Percentiles rank a stretch among this genome's conserved stretches.
Evolutionary conservation across 352 stramenopile species (phyloP).

Genomic region (Pythium brassicae): DNA sequence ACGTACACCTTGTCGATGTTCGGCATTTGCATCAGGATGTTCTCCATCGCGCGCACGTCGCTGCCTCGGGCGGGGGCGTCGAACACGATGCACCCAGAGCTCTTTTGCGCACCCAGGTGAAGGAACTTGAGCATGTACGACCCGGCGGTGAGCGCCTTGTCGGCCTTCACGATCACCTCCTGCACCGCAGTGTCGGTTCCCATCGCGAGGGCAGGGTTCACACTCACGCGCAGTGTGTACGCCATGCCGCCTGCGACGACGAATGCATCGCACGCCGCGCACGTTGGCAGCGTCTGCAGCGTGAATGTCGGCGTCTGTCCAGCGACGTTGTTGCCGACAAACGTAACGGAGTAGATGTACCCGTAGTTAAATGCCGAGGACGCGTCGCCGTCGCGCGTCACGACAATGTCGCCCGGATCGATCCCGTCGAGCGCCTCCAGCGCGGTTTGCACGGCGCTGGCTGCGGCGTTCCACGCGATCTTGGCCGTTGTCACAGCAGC

Average conservation of each 20-base stretch:
- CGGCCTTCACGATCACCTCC: conserved; percentile 51
- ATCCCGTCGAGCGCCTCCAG: conserved; percentile 34
- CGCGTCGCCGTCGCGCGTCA: conserved; percentile 70
- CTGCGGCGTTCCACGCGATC: conserved; percentile 41
- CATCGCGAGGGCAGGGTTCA: conserved; percentile 52
- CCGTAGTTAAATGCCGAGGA: conserved; percentile 51
- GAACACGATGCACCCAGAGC: conserved; percentile 56
- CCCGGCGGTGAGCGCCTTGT: conserved; percentile 42
- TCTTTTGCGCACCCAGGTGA: conserved; percentile 26
- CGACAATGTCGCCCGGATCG: conserved; percentile 43
- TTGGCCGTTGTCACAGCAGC: conserved; percentile 11
- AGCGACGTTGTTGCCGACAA: conserved; percentile 65
- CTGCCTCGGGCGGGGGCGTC: conserved; percentile 37
- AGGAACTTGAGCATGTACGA: conserved; percentile 55
- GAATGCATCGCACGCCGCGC: conserved; percentile 31
- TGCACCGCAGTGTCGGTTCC: conserved; percentile 71
- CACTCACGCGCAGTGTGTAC: conserved; percentile 24
- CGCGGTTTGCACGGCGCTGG: conserved; percentile 23
- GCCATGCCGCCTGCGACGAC: conserved; percentile 25
- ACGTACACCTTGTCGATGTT: conserved; percentile 82
- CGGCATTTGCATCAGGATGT: conserved; percentile 39
- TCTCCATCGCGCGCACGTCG: conserved; percentile 46
- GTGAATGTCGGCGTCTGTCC: conserved; percentile 47
- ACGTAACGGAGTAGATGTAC: conserved; percentile 72
- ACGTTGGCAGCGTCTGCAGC: conserved; percentile 15